Evolutionary conservation across 176 grass and related monocot genomes (phyloP), one percentile per base, ranked within the genome.

Genomic region (Avena eriantha): DNA sequence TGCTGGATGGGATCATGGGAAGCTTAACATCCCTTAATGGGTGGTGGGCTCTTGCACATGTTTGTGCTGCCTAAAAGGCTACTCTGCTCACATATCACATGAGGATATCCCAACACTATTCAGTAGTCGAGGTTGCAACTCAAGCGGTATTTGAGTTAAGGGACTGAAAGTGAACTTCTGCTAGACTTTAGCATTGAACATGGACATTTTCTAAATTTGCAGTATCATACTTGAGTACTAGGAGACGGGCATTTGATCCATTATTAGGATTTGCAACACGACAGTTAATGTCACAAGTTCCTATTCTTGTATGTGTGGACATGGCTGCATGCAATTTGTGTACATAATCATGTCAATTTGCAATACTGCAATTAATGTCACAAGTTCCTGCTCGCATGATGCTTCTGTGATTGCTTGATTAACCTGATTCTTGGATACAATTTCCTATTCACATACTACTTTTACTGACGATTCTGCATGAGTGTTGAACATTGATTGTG

Each of bases 171-270:
- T 43, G 68, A 41, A 11, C 9, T 41, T 70, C 2, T 41, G 18
- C 68, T 41, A 69, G 19, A 70, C 18, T 69, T 41, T 70, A n/a
- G 18, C 8, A 2, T n/a, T 43, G 18, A 70, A 6, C 17, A 71
- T 45, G 8, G 39, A 3, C 19, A 72, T 22, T 22, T 11, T 72
- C 36, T 60, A 41, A 41, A 50, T 76, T 70, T 83, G 86, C 43
- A 69, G 67, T 77, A 26, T 36, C 63, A 83, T 59, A 22, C 5
- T 83, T 78, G 35, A 69, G 39, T 74, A 24, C 33, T 80, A 80
- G 58, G 67, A 84, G 45, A 73, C 72, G 43, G 70, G 68, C 5
- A 56, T 76, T 71, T 35, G 58, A 18, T 77, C 23, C 17, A 79
- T 84, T 53, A 54, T n/a, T 80, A 41, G 70, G 26, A 31, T 73